Percentiles rank a stretch among this genome's conserved stretches.
Evolutionary conservation across 163 green algal species (phyloP).

Genomic region (Chlamydomonas reinhardtii): DNA sequence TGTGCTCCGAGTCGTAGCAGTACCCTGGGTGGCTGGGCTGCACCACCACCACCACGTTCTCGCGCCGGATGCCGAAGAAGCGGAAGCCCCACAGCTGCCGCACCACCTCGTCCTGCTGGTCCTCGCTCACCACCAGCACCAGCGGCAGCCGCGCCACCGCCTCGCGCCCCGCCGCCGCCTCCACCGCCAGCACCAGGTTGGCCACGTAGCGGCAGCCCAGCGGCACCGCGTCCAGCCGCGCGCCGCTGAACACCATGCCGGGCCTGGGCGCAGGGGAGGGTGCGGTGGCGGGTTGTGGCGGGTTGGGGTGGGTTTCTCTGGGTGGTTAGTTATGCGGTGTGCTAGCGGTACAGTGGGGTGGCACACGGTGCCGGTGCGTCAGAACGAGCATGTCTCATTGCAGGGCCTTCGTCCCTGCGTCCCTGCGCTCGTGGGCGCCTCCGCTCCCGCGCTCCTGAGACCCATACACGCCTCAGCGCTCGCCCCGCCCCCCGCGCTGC

Average conservation of each 20-base stretch:
- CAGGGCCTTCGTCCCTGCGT: too few species aligned
- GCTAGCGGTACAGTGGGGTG: too few species aligned
- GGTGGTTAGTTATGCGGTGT: too few species aligned
- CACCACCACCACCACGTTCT: constrained; percentile 29
- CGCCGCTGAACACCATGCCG: background rate
- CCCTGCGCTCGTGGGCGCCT: too few species aligned
- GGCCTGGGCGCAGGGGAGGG: background rate
- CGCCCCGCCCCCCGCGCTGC: too few species aligned
- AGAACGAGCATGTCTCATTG: too few species aligned
- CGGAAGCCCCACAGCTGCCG: constrained; percentile 26
- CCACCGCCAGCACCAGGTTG: constrained; percentile 10
- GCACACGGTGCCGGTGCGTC: too few species aligned
- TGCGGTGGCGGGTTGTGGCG: too few species aligned
- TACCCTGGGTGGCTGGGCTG: constrained; percentile 32
- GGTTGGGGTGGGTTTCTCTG: too few species aligned
- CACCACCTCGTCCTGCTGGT: constrained; percentile 40
- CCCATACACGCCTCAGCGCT: too few species aligned
- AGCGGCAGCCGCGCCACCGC: constrained; percentile 20
- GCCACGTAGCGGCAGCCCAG: constrained; percentile 35
- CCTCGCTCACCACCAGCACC: constrained; percentile 29
- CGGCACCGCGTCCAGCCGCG: background rate
- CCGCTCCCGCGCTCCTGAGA: too few species aligned
- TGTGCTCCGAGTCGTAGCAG: constrained; percentile 11
- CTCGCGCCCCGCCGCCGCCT: background rate
- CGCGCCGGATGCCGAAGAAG: constrained; percentile 36